phyloP scores from a whole-genome alignment of 164 flowering plant species.

The Malania oleifera region DNA sequence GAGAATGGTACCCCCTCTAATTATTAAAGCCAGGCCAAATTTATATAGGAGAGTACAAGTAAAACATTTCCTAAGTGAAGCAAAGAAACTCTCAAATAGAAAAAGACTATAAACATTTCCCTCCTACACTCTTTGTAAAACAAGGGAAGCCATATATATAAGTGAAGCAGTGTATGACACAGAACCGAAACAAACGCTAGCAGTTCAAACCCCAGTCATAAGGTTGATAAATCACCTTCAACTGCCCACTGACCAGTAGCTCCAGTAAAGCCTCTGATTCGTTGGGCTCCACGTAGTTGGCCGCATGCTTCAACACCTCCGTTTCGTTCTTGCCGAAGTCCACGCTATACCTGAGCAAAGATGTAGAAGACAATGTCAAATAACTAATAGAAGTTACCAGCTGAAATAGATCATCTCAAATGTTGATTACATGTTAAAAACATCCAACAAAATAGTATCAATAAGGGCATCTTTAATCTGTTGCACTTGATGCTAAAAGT shows the following conservation, averaged over 20 bases:
- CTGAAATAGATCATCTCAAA: background rate
- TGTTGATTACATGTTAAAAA: too few species aligned
- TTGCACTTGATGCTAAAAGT: too few species aligned
- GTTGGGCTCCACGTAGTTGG: conserved; percentile 63
- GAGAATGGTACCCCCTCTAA: too few species aligned
- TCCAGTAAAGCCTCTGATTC: conserved; percentile 57
- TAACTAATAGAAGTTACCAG: background rate
- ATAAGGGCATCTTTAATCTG: too few species aligned
- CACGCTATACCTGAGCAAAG: conserved; percentile 51
- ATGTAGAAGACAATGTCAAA: background rate
- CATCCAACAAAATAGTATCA: too few species aligned
- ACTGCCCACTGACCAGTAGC: conserved; percentile 43
- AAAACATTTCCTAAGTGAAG: too few species aligned
- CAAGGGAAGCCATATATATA: conserved; percentile 5
- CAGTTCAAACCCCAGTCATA: conserved; percentile 76
- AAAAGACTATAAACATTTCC: background rate
- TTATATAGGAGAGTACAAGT: too few species aligned
- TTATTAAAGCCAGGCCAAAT: too few species aligned
- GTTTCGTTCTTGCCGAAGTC: conserved; percentile 78
- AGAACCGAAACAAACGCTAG: conserved; percentile 17
- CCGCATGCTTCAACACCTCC: conserved; percentile 75
- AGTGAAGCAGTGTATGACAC: background rate
- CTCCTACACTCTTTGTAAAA: background rate
- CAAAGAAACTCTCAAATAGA: too few species aligned
- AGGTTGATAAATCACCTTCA: conserved; percentile 71